Evolutionary conservation across 2,329 filamentous ascomycete genomes (phyloP).

Genomic region (Microcera coccophila): DNA sequence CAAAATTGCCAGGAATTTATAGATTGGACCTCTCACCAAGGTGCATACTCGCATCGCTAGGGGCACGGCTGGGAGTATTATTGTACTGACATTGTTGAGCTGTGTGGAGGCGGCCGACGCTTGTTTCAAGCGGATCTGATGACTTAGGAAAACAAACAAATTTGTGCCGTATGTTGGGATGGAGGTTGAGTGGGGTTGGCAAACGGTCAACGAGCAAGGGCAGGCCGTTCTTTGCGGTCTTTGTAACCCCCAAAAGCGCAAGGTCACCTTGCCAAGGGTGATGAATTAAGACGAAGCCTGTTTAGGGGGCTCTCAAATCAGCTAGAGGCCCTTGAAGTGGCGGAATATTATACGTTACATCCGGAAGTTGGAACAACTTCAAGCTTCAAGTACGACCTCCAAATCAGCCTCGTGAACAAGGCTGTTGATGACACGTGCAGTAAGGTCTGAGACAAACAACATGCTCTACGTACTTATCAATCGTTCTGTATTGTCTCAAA

Average conservation of each 20-base stretch:
- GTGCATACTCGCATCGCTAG: background rate
- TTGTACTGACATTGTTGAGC: constrained; percentile 4
- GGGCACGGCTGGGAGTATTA: constrained; percentile 12
- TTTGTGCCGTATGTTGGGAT: constrained; percentile 6
- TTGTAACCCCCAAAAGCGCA: constrained; percentile 1
- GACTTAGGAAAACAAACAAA: constrained; percentile 1
- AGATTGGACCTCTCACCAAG: constrained; percentile 1
- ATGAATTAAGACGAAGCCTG: too few species aligned
- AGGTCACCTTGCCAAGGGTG: too few species aligned
- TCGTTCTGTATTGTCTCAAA: too few species aligned
- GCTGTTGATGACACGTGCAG: too few species aligned
- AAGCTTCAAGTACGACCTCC: too few species aligned
- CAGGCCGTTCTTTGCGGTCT: constrained; percentile 9
- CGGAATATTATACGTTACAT: too few species aligned
- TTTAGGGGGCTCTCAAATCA: too few species aligned
- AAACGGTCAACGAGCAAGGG: constrained; percentile 2
- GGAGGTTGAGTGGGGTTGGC: constrained; percentile 8
- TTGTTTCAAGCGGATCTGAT: constrained; percentile 6
- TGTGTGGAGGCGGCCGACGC: constrained; percentile 3
- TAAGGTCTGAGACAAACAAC: too few species aligned
- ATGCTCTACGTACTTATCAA: too few species aligned
- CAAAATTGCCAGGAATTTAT: constrained; percentile 5
- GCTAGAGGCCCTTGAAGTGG: too few species aligned
- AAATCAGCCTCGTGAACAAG: too few species aligned
- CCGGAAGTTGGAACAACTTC: too few species aligned